Conservation (phyloP, 1,284 basidiomycete genomes). For the Bjerkandera adusta region DNA sequence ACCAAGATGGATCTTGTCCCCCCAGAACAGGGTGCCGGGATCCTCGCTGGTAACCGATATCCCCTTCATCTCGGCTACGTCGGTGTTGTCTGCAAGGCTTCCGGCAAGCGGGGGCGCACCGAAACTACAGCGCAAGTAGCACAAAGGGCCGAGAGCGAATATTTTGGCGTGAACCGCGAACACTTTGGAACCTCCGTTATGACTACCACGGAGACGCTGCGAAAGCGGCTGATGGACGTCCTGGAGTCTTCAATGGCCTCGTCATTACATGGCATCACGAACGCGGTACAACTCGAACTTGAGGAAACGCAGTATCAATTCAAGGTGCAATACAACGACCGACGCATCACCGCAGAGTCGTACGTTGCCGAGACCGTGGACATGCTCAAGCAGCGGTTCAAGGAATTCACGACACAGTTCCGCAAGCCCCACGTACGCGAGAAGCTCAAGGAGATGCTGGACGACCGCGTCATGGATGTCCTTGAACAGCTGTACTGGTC, state of each 20-base stretch:
- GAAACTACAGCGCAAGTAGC: constrained; percentile 53
- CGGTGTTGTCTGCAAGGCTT: constrained; percentile 90
- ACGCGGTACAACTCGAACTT: constrained; percentile 94
- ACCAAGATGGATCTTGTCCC: constrained; percentile 99
- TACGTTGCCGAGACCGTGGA: constrained; percentile 99
- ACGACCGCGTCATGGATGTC: constrained; percentile 96
- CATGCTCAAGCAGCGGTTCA: constrained; percentile 88
- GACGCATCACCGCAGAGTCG: constrained; percentile 90
- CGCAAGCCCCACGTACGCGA: constrained; percentile 86
- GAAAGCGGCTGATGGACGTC: constrained; percentile 91
- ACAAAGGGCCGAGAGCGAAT: constrained; percentile 75
- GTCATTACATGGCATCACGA: constrained; percentile 92
- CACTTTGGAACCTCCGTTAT: constrained; percentile 76
- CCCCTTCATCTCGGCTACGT: constrained; percentile 98
- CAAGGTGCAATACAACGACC: constrained; percentile 99
- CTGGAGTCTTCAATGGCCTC: constrained; percentile 97
- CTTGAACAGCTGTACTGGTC: constrained; percentile 97
- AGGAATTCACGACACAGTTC: constrained; percentile 83
- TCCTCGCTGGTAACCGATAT: constrained; percentile 90
- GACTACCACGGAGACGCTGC: constrained; percentile 89
- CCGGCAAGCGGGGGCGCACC: constrained; percentile 43
- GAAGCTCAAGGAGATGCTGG: constrained; percentile 89
- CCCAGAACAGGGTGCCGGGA: constrained; percentile 78
- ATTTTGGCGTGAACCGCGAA: constrained; percentile 74
- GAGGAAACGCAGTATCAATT: constrained; percentile 98